Conservation (phyloP, 805 yeast genomes). For the Starmerella roubikii region DNA sequence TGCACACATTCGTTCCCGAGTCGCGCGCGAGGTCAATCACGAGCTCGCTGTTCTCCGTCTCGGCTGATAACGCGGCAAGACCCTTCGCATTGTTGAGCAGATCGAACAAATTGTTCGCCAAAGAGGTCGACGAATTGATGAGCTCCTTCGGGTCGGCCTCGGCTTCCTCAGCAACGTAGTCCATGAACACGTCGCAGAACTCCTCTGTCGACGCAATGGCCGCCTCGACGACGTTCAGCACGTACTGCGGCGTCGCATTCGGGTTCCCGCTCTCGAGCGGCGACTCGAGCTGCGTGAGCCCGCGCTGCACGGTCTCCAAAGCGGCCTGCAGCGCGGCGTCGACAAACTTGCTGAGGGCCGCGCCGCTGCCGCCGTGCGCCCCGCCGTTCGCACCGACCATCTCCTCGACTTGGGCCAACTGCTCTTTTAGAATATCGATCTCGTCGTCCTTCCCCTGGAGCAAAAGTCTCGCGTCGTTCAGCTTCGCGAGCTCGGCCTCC, state of each 20-base stretch:
- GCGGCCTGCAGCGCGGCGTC: constrained; percentile 63
- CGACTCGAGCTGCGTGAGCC: constrained; percentile 53
- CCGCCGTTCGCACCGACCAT: constrained; percentile 41
- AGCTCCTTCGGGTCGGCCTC: constrained; percentile 44
- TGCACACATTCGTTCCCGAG: constrained; percentile 47
- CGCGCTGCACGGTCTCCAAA: constrained; percentile 58
- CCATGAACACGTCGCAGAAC: constrained; percentile 64
- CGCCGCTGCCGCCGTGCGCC: constrained; percentile 19
- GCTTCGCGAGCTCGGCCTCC: constrained; percentile 23
- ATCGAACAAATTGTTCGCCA: constrained; percentile 49
- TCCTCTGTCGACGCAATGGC: constrained; percentile 61
- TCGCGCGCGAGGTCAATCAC: constrained; percentile 42
- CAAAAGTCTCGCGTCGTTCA: constrained; percentile 23
- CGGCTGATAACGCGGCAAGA: constrained; percentile 44
- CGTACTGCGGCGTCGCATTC: constrained; percentile 56
- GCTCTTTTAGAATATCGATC: constrained; percentile 62
- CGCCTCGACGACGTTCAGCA: constrained; percentile 56
- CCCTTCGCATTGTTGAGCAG: constrained; percentile 60
- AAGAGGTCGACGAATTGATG: constrained; percentile 48
- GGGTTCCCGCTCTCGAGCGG: constrained; percentile 71
- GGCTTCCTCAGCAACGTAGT: constrained; percentile 63
- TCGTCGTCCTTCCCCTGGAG: constrained; percentile 63
- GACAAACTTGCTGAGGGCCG: constrained; percentile 33
- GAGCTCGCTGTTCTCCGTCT: constrained; percentile 23
- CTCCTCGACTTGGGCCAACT: constrained; percentile 44